A percentile compares a stretch with the other conserved stretches of the same genome.
Evolutionary conservation across 1,284 basidiomycete species (phyloP).

Genomic region (Cryptococcus floricola): DNA sequence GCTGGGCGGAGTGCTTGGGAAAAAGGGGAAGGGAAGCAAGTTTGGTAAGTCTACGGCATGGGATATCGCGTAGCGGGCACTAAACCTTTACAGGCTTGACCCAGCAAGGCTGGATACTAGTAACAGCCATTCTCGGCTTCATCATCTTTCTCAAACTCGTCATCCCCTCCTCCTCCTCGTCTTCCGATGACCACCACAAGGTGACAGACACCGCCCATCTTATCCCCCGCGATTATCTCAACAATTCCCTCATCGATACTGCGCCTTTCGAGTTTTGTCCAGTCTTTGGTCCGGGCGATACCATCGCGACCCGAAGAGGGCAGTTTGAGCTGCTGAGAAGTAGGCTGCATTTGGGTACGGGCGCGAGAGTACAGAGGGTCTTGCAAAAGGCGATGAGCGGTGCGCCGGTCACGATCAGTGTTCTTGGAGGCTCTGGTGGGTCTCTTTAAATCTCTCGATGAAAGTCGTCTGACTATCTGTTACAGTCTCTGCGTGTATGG

Average conservation of each 20-base stretch:
- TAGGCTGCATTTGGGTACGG: conserved; percentile 72
- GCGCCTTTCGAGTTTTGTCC: conserved; percentile 90
- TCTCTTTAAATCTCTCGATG: conserved; percentile 16
- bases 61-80: background rate
- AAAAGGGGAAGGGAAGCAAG: conserved; percentile 9
- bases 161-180: conserved; percentile 11
- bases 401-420: conserved; percentile 80
- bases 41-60: conserved; percentile 4
- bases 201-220: conserved; percentile 47
- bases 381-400: conserved; percentile 80
- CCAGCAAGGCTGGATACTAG: conserved; percentile 34
- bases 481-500: conserved; percentile 83
- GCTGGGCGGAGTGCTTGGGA: conserved; percentile 9
- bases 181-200: conserved; percentile 53
- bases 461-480: background rate
- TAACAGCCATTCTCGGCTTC: conserved; percentile 28
- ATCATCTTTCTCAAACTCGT: conserved; percentile 33
- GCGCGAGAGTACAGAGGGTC: conserved; percentile 76
- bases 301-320: conserved; percentile 72
- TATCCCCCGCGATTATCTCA: conserved; percentile 50
- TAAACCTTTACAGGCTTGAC: conserved; percentile 20
- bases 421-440: conserved; percentile 83
- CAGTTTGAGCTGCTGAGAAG: conserved; percentile 70
- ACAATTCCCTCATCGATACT: conserved; percentile 53
- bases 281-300: conserved; percentile 73